A percentile compares a stretch with the other conserved stretches of the same genome.
Conservation (phyloP, 2,329 filamentous ascomycete species). For the Sclerotinia sclerotiorum region DNA sequence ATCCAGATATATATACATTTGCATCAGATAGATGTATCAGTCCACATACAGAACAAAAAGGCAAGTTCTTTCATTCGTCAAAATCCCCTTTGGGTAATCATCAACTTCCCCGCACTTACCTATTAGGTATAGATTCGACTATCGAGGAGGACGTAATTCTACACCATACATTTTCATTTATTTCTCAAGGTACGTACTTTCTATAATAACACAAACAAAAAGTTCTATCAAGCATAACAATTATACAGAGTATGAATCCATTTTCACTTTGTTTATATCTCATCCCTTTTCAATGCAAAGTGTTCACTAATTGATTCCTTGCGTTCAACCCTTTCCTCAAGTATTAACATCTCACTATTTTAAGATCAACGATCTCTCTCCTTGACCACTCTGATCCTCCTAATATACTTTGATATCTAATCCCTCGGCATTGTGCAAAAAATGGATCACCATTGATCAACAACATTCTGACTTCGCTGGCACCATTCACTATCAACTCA, state of each 20-base stretch:
- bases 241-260: neutral
- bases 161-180: neutral
- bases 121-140: too few species aligned
- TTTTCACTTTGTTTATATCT: neutral
- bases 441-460: neutral
- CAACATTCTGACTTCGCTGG: conserved; percentile 9
- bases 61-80: neutral
- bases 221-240: neutral
- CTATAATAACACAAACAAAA: neutral
- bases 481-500: conserved; percentile 15
- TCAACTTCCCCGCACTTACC: conserved; percentile 18
- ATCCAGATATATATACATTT: neutral
- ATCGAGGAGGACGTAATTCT: neutral
- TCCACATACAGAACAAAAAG: neutral
- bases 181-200: neutral
- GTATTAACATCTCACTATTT: neutral
- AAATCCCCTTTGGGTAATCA: neutral
- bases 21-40: neutral
- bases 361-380: neutral
- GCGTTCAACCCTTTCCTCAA: neutral
- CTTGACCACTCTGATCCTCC: neutral
- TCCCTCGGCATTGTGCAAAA: neutral
- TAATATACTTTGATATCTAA: neutral
- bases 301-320: neutral
- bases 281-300: neutral